Evolutionary conservation across 2,329 filamentous ascomycete genomes (phyloP).

Genomic region (Paraconiothyrium sp.): DNA sequence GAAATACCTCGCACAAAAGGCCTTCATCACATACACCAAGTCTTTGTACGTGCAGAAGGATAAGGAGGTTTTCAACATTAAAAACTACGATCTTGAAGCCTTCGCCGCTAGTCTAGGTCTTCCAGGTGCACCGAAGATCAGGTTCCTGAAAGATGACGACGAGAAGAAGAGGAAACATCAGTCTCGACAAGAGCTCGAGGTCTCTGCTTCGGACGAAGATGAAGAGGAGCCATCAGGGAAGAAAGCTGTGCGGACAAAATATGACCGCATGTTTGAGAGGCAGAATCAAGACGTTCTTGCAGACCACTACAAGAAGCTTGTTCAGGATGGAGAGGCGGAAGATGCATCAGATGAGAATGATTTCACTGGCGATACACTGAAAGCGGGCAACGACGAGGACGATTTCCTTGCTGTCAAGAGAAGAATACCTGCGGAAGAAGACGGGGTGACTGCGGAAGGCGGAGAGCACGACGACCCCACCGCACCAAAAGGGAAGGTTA

Average conservation of each 20-base stretch:
- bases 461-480: slow-evolving; percentile 50
- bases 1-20: slow-evolving; percentile 95
- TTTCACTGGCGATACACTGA: slow-evolving; percentile 43
- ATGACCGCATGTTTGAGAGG: slow-evolving; percentile 97
- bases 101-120: slow-evolving; percentile 87
- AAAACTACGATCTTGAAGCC: slow-evolving; percentile 83
- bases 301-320: slow-evolving; percentile 90
- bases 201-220: slow-evolving; percentile 67
- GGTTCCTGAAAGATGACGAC: slow-evolving; percentile 90
- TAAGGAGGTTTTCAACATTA: slow-evolving; percentile 88
- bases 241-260: slow-evolving; percentile 83
- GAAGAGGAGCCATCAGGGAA: slow-evolving; percentile 58
- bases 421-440: slow-evolving; percentile 76
- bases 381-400: slow-evolving; percentile 68
- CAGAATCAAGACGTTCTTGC: slow-evolving; percentile 95
- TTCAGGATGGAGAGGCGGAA: slow-evolving; percentile 64
- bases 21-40: slow-evolving; percentile 88
- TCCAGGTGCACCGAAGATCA: slow-evolving; percentile 90
- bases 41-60: slow-evolving; percentile 89
- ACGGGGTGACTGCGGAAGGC: slow-evolving; percentile 56
- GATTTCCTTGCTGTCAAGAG: slow-evolving; percentile 92
- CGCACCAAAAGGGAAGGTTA: slow-evolving; percentile 61
- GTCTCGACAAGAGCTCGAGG: slow-evolving; percentile 69
- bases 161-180: slow-evolving; percentile 89
- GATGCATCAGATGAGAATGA: slow-evolving; percentile 50